These are phyloP conservation scores for Cyclocybe cylindracea DNA, from an alignment of 768 basidiomycete genomes.

Conservation along the genomic window DNA sequence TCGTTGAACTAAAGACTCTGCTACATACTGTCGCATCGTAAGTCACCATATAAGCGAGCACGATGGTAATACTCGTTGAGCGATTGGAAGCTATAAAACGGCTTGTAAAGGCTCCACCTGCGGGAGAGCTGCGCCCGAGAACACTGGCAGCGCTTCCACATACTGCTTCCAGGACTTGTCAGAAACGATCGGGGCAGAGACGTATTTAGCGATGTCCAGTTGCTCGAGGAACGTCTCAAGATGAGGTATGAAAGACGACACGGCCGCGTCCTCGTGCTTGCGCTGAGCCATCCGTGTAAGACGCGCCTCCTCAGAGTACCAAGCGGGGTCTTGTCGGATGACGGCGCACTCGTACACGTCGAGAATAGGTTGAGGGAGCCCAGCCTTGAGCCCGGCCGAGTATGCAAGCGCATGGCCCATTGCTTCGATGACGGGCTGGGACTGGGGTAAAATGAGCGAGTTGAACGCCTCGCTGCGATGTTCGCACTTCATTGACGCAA, in stretches of 20 bases:
- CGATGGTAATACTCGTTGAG: neutral
- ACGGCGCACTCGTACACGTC: constrained; percentile 57
- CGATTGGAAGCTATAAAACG: constrained; percentile 33
- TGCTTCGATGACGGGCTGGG: constrained; percentile 54
- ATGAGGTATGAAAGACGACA: constrained; percentile 44
- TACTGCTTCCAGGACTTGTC: constrained; percentile 52
- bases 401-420: constrained; percentile 66
- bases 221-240: constrained; percentile 40
- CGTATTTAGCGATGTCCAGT: constrained; percentile 49
- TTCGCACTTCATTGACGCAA: constrained; percentile 34
- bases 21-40: no score
- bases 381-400: constrained; percentile 46
- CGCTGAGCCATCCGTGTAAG: constrained; percentile 50
- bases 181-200: constrained; percentile 55
- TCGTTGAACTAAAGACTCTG: no score
- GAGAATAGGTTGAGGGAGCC: constrained; percentile 48
- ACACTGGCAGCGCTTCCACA: constrained; percentile 37
- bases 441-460: constrained; percentile 55
- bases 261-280: constrained; percentile 45
- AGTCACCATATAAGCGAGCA: no score
- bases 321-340: constrained; percentile 55
- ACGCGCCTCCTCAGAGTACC: constrained; percentile 57
- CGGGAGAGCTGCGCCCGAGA: constrained; percentile 42
- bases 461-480: constrained; percentile 56
- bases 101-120: constrained; percentile 40